A percentile compares a stretch with the other conserved stretches of the same genome.
Conservation (phyloP, 78 protist species). For the Cavenderia fasciculata region DNA sequence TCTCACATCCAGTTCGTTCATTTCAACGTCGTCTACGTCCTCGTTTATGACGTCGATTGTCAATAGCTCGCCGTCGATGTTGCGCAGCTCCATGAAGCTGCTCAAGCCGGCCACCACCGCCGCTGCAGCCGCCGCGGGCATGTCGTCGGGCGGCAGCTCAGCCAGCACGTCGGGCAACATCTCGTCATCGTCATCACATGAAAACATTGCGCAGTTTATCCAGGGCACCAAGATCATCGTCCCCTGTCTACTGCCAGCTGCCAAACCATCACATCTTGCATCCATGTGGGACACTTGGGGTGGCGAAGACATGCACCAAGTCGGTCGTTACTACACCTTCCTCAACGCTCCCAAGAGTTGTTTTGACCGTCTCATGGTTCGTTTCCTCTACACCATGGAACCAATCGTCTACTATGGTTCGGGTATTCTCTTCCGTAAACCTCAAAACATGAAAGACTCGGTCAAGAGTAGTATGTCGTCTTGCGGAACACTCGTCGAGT, state of each 20-base stretch:
- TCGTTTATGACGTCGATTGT: not conserved
- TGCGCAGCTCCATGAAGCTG: not conserved
- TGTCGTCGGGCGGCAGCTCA: no score
- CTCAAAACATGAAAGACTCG: slow-evolving; percentile 13
- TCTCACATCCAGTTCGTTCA: not conserved
- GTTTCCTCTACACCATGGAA: slow-evolving; percentile 62
- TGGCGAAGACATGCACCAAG: slow-evolving; percentile 59
- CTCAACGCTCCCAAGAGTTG: slow-evolving; percentile 32
- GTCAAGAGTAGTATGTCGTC: slow-evolving; percentile 34
- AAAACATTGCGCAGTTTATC: not conserved
- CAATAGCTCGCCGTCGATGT: no score
- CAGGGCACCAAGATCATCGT: slow-evolving; percentile 25
- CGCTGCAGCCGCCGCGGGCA: not conserved
- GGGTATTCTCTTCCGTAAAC: slow-evolving; percentile 63
- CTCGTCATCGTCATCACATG: no score
- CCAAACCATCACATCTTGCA: slow-evolving; percentile 44
- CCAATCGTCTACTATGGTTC: slow-evolving; percentile 36
- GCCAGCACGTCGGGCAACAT: no score
- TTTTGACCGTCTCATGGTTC: slow-evolving; percentile 54
- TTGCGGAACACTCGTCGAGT: slow-evolving; percentile 73
- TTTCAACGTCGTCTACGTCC: not conserved
- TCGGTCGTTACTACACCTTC: slow-evolving; percentile 59
- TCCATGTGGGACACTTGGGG: slow-evolving; percentile 60
- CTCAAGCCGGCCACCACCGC: not conserved
- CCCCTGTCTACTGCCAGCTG: slow-evolving; percentile 47